Conservation (phyloP, 2,329 filamentous ascomycete genomes). For the Aureobasidium vineae region DNA sequence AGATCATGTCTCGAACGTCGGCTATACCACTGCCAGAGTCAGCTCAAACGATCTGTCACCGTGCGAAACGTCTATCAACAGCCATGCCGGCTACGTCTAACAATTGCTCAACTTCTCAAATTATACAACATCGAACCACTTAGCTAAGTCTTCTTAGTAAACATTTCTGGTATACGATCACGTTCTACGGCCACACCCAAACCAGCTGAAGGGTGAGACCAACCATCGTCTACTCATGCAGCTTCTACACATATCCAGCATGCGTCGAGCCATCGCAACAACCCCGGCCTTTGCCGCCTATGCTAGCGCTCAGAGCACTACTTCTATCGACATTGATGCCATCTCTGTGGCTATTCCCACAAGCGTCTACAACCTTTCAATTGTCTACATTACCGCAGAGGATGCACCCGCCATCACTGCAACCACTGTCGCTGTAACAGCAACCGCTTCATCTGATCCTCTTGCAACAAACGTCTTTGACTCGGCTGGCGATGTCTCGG, state of each 20-base stretch:
- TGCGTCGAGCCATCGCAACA: neutral
- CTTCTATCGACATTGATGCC: slow-evolving; percentile 6
- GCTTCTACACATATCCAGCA: neutral
- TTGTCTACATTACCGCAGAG: neutral
- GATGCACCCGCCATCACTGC: neutral
- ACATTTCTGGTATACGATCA: neutral
- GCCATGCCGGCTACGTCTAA: neutral
- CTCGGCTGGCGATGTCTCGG: neutral
- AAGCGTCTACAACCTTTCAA: neutral
- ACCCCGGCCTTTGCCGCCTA: neutral
- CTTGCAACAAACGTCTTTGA: slow-evolving; percentile 3
- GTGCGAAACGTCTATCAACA: neutral
- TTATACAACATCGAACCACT: neutral
- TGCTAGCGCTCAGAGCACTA: neutral
- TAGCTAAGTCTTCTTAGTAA: neutral
- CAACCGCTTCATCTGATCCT: neutral
- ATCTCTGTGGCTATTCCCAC: slow-evolving; percentile 4
- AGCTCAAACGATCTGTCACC: neutral
- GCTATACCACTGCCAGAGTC: neutral
- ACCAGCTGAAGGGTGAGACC: neutral
- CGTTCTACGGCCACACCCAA: neutral
- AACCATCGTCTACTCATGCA: too few relatives aligned
- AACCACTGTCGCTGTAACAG: neutral
- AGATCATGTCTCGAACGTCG: neutral
- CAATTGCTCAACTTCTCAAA: neutral